Base-by-base conservation (phyloP, 2,329 filamentous ascomycete genomes). In the Exophiala dermatitidis region DNA sequence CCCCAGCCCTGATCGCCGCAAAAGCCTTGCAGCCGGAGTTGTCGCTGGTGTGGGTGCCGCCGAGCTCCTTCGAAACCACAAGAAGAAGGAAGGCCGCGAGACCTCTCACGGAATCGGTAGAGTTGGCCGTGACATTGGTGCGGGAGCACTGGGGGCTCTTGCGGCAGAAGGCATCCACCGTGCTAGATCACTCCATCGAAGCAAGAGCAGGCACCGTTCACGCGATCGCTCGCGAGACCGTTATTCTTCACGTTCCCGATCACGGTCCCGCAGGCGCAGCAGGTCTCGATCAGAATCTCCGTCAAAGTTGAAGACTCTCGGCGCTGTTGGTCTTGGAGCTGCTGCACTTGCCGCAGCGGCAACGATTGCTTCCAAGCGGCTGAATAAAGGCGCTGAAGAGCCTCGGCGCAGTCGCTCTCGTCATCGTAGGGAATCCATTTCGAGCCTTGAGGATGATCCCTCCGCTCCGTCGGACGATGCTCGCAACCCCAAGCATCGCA, bases 11-110 rank as follows among this genome's bases (percentile, higher is more conserved):
- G 74, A 74, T 49, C 77, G 77, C 59, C 68, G 68, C 47, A 78
- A 78, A 32, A 78, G 83, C 63, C 67, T 84, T 42, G 81, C 80
- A n/a, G 81, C 81, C 62, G 82, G 81, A 44, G 79, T 79, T 29
- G 67, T 83, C 48, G 78, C 78, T 40, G 82, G 81, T 43, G 71
- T 80, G 42, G 82, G 78, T 57, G 81, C 80, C 38, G 80, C 80
- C 36, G 79, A 82, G 59, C 68, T 84, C 34, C 60, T 84, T 12
- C 74, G 81, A 47, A 78, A 77, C 60, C 80, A 79, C 57, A 73
- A 75, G 46, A 81, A 78, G 68, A 73, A 72, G 42, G 71, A 81
- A 61, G 81, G 80, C 30, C 74, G 79, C 46, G 74, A 77, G 5
- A 71, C 74, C 7, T 76, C 78, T 41, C 71, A 73, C 58, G 73